Base-by-base conservation (phyloP, 2,329 filamentous ascomycete species). In the Aspergillus viridinutans region DNA sequence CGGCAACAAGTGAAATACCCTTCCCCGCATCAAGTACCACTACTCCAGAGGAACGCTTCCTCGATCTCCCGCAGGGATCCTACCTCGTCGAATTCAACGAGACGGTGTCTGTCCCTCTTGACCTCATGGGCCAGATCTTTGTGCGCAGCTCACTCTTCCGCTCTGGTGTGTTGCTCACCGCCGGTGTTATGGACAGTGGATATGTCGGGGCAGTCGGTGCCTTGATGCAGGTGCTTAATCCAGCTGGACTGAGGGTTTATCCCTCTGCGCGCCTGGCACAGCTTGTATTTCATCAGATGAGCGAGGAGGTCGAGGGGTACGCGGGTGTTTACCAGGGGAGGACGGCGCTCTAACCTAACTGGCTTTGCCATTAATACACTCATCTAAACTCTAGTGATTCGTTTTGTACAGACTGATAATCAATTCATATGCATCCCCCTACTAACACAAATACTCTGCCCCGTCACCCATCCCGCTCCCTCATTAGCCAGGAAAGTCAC, bases 141-240 rank as follows among this genome's bases (percentile, higher is more conserved):
- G 64, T 69, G 1, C 61, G 77, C 25, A 72, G 68, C 12, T 78
- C 76, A 2, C 63, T 79, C 2, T 79, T 69, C 58, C 63, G 76
- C 2, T 77, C 73, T 12, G 76, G 77, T 0, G 73, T 70, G 0
- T 48, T 64, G 1, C 54, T 79, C 14, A 60, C 54, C 35, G 73
- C 76, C 9, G 76, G 76, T 1, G 74, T 78, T 3, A 67, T 78
- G 49, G 76, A 79, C 60, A 68, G 69, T 23, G 77, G 76, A 3
- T 79, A 79, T 58, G 63, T 74, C 38, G 77, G 77, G 21, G 71
- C 71, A 3, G 53, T 78, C 10, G 75, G 75, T 0, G 74, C 69
- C 21, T 58, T 78, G 61, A 58, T 78, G 59, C 66, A 76, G 17
- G 71, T 75, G 1, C 58, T 61, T 29, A 76, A 76, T 65, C 69